Conservation (phyloP, 2,329 filamentous ascomycete genomes). For the Colletotrichum abscissum region DNA sequence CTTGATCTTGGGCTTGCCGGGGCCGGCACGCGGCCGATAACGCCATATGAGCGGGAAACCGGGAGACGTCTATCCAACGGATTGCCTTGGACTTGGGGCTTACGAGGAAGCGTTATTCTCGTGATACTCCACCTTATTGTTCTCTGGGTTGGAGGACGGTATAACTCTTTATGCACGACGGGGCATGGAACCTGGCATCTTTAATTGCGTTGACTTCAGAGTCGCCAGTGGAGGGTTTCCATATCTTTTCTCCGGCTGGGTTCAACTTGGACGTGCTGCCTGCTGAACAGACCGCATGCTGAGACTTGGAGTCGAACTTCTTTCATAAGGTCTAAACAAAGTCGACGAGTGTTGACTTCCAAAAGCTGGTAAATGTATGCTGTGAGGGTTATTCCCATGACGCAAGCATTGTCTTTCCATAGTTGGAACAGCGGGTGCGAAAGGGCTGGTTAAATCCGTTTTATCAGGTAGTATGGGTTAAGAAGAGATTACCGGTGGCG, state of each 20-base stretch:
- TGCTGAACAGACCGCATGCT: background rate
- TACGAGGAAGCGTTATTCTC: constrained; percentile 46
- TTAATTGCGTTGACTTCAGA: background rate
- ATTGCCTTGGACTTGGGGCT: constrained; percentile 41
- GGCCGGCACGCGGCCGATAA: background rate
- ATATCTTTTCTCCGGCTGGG: background rate
- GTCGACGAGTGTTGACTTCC: background rate
- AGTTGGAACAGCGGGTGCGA: too few species aligned
- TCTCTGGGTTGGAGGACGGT: constrained; percentile 48
- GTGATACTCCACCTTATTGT: constrained; percentile 47
- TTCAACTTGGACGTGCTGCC: background rate
- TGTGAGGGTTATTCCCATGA: background rate
- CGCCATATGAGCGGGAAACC: background rate
- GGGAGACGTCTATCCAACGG: constrained; percentile 2
- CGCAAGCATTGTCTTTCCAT: background rate
- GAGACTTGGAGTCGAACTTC: background rate
- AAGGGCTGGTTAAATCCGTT: background rate
- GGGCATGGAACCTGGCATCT: constrained; percentile 22
- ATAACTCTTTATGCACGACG: constrained; percentile 47
- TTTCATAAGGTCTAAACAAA: background rate
- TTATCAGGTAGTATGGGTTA: background rate
- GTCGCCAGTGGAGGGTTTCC: background rate
- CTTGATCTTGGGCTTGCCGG: constrained; percentile 67
- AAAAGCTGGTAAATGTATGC: background rate
- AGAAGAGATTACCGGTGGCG: background rate